Percentiles rank a stretch among this genome's conserved stretches.
phyloP scores from a whole-genome alignment of 176 grass and related monocot species.

The Cenchrus purpureus region DNA sequence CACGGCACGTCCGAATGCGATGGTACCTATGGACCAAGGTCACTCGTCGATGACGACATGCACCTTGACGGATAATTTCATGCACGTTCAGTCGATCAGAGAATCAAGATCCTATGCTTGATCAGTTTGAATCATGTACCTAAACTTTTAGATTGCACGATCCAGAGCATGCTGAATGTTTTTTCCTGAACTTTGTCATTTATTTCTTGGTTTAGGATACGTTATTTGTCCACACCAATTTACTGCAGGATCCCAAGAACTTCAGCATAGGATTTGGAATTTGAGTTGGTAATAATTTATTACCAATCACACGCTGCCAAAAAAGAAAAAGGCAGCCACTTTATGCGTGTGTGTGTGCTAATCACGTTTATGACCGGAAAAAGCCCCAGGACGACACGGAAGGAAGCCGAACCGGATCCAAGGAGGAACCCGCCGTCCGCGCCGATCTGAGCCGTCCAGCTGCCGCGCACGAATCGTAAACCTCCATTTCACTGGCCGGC shows the following conservation, averaged over 20 bases:
- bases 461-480: slow-evolving; percentile 20
- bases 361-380: not conserved
- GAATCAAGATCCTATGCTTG: not conserved
- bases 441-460: slow-evolving; percentile 25
- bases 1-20: not conserved
- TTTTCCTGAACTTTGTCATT: not conserved
- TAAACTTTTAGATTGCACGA: not conserved
- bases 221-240: not conserved
- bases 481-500: not conserved
- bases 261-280: not conserved
- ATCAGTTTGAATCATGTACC: not conserved
- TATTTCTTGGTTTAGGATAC: too few species aligned
- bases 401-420: not conserved
- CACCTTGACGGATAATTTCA: not conserved
- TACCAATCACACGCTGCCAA: slow-evolving; percentile 17
- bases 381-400: not conserved
- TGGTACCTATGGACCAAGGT: not conserved
- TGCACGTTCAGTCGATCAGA: not conserved
- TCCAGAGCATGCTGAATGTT: too few species aligned
- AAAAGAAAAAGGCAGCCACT: not conserved
- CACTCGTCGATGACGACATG: not conserved
- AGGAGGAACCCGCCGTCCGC: not conserved
- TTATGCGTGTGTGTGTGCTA: not conserved
- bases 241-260: not conserved
- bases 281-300: not conserved